phyloP scores from a whole-genome alignment of 495 filamentous ascomycete genomes.

The Lasiosphaeria hispida region DNA sequence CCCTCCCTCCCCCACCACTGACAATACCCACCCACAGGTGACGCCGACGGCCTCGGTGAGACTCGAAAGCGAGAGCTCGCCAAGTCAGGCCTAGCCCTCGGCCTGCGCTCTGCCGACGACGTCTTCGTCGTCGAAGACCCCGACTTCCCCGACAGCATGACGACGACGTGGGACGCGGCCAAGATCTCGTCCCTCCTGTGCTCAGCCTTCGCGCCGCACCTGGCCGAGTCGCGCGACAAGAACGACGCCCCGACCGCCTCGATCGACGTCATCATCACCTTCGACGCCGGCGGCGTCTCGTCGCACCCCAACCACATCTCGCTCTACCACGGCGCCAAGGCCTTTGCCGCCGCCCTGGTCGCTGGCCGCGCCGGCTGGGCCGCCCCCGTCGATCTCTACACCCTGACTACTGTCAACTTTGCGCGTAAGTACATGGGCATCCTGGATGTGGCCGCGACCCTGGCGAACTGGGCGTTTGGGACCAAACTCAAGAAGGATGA shows the following conservation, averaged over 20 bases:
- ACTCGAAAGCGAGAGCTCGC: constrained; percentile 79
- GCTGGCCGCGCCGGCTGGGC: constrained; percentile 62
- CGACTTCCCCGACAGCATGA: constrained; percentile 87
- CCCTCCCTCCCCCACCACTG: background rate
- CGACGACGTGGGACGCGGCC: constrained; percentile 63
- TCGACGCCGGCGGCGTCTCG: constrained; percentile 77
- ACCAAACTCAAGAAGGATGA: constrained; percentile 34
- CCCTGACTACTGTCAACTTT: constrained; percentile 66
- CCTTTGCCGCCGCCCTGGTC: constrained; percentile 64
- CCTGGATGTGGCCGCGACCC: constrained; percentile 68
- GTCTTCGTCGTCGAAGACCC: constrained; percentile 79
- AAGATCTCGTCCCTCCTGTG: constrained; percentile 67
- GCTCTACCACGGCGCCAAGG: constrained; percentile 75
- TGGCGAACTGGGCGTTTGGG: constrained; percentile 46
- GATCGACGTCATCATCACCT: constrained; percentile 84
- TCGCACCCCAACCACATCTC: constrained; percentile 89
- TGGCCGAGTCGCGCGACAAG: constrained; percentile 35
- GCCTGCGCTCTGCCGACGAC: constrained; percentile 68
- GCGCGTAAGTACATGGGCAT: constrained; percentile 76
- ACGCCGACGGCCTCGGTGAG: constrained; percentile 84
- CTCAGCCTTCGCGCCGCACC: constrained; percentile 64
- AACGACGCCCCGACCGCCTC: constrained; percentile 51
- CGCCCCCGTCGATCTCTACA: constrained; percentile 78
- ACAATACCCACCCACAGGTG: constrained; percentile 43
- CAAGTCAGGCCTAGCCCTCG: constrained; percentile 70